Conservation (phyloP, 345 rosid species). For the Citrus reticulata region DNA sequence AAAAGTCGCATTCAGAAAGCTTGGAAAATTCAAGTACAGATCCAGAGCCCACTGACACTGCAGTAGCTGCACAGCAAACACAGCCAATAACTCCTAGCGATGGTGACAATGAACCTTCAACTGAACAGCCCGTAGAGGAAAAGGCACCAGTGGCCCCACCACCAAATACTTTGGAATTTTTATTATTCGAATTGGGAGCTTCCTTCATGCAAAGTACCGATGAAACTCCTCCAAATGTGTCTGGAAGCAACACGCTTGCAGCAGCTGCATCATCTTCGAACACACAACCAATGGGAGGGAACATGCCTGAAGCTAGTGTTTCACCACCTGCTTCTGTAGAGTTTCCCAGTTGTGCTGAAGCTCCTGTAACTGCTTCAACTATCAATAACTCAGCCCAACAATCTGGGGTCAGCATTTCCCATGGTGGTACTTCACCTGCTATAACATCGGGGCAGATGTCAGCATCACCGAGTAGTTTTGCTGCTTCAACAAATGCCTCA, state of each 20-base stretch:
- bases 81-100: conserved; percentile 22
- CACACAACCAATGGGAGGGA: conserved; percentile 11
- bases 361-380: conserved; percentile 20
- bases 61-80: conserved; percentile 6
- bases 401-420: not conserved
- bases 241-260: conserved; percentile 16
- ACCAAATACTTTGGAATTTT: conserved; percentile 52
- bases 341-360: not conserved
- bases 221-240: conserved; percentile 14
- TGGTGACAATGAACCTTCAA: conserved; percentile 25
- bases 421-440: conserved; percentile 2
- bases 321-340: conserved; percentile 2
- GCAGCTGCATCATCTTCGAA: conserved; percentile 20
- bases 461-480: not conserved
- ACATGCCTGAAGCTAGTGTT: not conserved
- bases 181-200: conserved; percentile 48
- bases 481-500: conserved; percentile 12
- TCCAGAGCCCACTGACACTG: conserved; percentile 23
- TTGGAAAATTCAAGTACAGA: conserved; percentile 32
- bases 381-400: conserved; percentile 21
- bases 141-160: conserved; percentile 28
- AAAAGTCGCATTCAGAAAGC: conserved; percentile 25
- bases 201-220: conserved; percentile 17
- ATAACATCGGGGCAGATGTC: not conserved
- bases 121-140: conserved; percentile 23